Conservation (phyloP, 2,329 filamentous ascomycete species). For the Colletotrichum filicis region DNA sequence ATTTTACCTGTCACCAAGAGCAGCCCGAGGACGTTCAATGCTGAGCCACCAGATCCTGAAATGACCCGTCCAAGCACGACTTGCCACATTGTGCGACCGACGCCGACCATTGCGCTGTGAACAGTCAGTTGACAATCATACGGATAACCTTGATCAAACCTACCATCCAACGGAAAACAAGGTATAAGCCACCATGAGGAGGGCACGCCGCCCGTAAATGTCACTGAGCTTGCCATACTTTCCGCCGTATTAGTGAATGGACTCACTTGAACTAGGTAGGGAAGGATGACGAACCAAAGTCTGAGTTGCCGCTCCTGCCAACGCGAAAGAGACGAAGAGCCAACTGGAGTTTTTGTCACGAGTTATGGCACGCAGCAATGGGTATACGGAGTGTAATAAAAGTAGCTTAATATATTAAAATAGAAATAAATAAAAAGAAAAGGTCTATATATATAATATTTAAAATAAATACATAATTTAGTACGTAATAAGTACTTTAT, state of each 20-base stretch:
- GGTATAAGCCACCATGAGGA: conserved; percentile 60
- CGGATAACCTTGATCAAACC: conserved; percentile 34
- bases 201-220: conserved; percentile 62
- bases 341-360: conserved; percentile 68
- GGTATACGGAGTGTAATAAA: no score
- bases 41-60: conserved; percentile 62
- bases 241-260: neutral
- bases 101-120: conserved; percentile 47
- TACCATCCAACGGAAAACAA: conserved; percentile 65
- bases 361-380: no score
- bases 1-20: conserved; percentile 61
- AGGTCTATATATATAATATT: no score
- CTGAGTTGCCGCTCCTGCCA: conserved; percentile 45
- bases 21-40: conserved; percentile 60
- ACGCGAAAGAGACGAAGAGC: conserved; percentile 45
- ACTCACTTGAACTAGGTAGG: no score
- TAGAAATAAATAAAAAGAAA: no score
- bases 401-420: no score
- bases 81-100: conserved; percentile 56
- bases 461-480: no score
- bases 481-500: no score
- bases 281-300: conserved; percentile 50
- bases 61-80: conserved; percentile 63
- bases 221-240: conserved; percentile 67
- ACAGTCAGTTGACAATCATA: conserved; percentile 30